Evolutionary conservation across 202 grass and related monocot species (phyloP).

Genomic region (Elaeis oleifera): DNA sequence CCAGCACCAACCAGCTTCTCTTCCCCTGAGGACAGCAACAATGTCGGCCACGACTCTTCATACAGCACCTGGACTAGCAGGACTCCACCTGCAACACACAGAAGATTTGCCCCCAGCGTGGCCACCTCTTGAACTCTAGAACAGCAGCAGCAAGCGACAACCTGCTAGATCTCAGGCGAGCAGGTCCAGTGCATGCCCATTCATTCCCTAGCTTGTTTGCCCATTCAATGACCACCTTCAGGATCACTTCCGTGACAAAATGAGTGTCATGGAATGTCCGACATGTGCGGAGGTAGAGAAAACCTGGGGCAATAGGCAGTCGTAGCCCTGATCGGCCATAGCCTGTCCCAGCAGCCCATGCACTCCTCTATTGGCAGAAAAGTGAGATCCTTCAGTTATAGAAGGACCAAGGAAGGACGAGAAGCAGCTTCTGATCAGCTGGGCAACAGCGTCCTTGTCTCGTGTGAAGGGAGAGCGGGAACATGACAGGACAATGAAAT

Average conservation of each 20-base stretch:
- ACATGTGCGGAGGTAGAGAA: slow-evolving; percentile 77
- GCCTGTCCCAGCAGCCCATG: slow-evolving; percentile 61
- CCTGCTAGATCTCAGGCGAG: slow-evolving; percentile 51
- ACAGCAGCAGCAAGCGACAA: slow-evolving; percentile 53
- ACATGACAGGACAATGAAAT: slow-evolving; percentile 88
- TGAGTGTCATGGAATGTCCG: slow-evolving; percentile 73
- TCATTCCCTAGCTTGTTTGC: slow-evolving; percentile 57
- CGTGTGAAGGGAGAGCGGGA: slow-evolving; percentile 61
- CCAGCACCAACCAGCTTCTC: slow-evolving; percentile 39
- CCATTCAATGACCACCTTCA: slow-evolving; percentile 78
- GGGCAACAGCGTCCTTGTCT: slow-evolving; percentile 79
- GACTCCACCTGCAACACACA: slow-evolving; percentile 69
- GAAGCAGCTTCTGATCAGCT: slow-evolving; percentile 85
- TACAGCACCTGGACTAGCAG: slow-evolving; percentile 75
- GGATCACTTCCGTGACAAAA: slow-evolving; percentile 75
- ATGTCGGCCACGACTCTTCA: slow-evolving; percentile 80
- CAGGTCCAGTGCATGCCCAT: slow-evolving; percentile 50
- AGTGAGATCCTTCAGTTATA: slow-evolving; percentile 30
- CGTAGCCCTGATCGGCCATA: slow-evolving; percentile 50
- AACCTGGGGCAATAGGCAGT: slow-evolving; percentile 61
- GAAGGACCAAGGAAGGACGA: slow-evolving; percentile 59
- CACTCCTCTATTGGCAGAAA: slow-evolving; percentile 54
- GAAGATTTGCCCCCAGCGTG: slow-evolving; percentile 59
- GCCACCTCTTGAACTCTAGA: slow-evolving; percentile 67
- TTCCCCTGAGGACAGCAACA: slow-evolving; percentile 59